Percentiles rank a stretch among this genome's conserved stretches.
These are phyloP conservation scores for Nannochloropsis salina DNA, from an alignment of 108 stramenopile species.

Conservation along the genomic window DNA sequence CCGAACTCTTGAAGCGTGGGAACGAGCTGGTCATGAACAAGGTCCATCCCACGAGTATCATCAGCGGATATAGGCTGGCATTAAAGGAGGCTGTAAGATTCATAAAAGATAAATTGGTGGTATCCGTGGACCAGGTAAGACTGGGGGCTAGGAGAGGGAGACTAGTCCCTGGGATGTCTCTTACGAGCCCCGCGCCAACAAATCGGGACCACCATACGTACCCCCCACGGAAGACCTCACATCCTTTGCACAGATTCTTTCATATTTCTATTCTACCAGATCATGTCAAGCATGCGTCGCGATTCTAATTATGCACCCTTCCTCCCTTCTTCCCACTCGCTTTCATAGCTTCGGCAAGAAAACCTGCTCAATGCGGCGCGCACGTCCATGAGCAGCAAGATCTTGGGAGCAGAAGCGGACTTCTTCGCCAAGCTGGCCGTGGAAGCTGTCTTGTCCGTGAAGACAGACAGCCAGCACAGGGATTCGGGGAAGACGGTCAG, in stretches of 20 bases:
- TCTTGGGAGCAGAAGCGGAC: constrained; percentile 84
- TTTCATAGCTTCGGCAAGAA: constrained; percentile 49
- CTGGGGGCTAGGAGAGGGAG: neutral
- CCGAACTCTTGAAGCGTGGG: constrained; percentile 87
- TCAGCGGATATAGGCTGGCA: constrained; percentile 89
- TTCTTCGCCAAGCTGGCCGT: constrained; percentile 93
- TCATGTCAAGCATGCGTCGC: neutral
- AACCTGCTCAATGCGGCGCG: constrained; percentile 90
- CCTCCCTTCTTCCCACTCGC: neutral
- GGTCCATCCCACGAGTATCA: constrained; percentile 96
- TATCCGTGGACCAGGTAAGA: constrained; percentile 68
- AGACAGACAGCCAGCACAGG: constrained; percentile 51
- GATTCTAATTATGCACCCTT: neutral
- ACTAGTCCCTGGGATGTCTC: no score
- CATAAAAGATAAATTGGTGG: constrained; percentile 82
- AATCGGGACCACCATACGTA: no score
- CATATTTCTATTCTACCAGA: no score
- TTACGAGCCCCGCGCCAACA: no score
- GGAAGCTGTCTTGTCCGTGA: constrained; percentile 85
- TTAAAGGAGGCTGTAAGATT: constrained; percentile 91
- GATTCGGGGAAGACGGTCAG: constrained; percentile 14
- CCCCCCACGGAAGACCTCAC: no score
- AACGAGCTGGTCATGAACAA: constrained; percentile 86
- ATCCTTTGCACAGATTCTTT: no score
- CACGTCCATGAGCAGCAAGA: constrained; percentile 93